Conservation (phyloP, 371 early-diverging fungal species). For the Chytridium lagenaria region DNA sequence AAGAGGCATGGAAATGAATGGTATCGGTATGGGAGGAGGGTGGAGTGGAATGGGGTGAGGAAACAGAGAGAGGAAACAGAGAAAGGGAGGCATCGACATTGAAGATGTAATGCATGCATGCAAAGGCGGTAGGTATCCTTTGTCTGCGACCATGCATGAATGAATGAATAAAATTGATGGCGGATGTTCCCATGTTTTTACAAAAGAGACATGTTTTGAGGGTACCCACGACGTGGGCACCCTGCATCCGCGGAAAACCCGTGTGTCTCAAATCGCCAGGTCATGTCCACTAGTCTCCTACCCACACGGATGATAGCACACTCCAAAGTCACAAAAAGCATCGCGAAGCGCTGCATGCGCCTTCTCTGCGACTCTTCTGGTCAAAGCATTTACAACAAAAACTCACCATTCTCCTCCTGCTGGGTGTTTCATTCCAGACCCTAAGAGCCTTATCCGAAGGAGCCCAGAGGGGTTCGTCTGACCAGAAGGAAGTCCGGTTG, state of each 20-base stretch:
- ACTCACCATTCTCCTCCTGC: conserved; percentile 23
- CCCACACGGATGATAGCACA: no score
- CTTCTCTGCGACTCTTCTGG: neutral
- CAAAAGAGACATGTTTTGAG: no score
- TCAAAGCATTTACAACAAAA: neutral
- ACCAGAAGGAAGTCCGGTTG: neutral
- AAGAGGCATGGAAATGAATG: neutral
- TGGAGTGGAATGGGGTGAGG: neutral
- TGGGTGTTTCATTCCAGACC: conserved; percentile 28
- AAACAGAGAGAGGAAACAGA: neutral
- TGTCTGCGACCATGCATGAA: no score
- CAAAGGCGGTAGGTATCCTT: no score
- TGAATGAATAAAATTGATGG: no score
- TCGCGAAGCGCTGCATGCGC: neutral
- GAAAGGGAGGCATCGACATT: no score
- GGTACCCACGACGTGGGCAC: no score
- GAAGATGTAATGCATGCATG: no score
- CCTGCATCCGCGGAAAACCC: no score
- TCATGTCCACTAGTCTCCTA: no score
- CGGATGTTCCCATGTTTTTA: no score
- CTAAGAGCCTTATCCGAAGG: conserved; percentile 37
- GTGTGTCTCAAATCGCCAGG: no score
- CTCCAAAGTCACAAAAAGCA: neutral
- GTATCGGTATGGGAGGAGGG: neutral
- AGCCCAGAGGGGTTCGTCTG: conserved; percentile 30